Base-by-base conservation (phyloP, 1,139 yeast genomes). In the Entelexis paramagnoliae region DNA sequence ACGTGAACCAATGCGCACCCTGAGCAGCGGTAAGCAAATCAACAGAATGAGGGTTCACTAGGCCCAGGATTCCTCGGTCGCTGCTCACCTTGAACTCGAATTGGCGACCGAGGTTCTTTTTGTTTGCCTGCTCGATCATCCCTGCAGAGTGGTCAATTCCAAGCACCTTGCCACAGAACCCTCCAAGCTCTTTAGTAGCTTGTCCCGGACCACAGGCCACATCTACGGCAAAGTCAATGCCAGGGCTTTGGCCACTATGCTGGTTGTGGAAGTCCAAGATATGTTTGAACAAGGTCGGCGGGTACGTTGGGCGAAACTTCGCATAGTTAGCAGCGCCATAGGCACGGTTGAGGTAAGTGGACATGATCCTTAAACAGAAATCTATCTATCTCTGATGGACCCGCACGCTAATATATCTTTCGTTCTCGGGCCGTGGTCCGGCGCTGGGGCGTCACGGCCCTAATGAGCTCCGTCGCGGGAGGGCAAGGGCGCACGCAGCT, bases 121-220 rank as follows among this genome's bases (percentile, higher is more conserved):
- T 54, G 30, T 64, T 59, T 51, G 86, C 82, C 52, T 69, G 68
- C 1, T 69, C 66, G 14, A 85, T 72, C 95, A 86, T 86, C 1
- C 74, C 73, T 1, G 59, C 59, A 0, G 91, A 81, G 8, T 81
- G 72, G 64, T 86, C 95, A 1, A 84, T 72, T 2, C 91, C 95
- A 19, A 78, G 63, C 1, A 81, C 79, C 10, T 66, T 63, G 14
- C 69, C 63, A 51, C 76, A 75, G 33, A 63, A 51, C 1, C 71
- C 59, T 1, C 73, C 63, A 51, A 84, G 64, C 45, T 79, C 78
- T 56, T 75, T 70, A 0, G 93, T 76, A 0, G 83, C 93, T 58
- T 80, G 81, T 0, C 95, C 96, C 0, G 95, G 83, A 0, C 96
- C 96, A 63, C 88, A 80, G 0, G 95, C 96, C 16, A 84, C 68